Percentiles rank a stretch among this genome's conserved stretches.
Evolutionary conservation across 1,284 basidiomycete species (phyloP).

Genomic region (Cryptococcus jaspeensis): DNA sequence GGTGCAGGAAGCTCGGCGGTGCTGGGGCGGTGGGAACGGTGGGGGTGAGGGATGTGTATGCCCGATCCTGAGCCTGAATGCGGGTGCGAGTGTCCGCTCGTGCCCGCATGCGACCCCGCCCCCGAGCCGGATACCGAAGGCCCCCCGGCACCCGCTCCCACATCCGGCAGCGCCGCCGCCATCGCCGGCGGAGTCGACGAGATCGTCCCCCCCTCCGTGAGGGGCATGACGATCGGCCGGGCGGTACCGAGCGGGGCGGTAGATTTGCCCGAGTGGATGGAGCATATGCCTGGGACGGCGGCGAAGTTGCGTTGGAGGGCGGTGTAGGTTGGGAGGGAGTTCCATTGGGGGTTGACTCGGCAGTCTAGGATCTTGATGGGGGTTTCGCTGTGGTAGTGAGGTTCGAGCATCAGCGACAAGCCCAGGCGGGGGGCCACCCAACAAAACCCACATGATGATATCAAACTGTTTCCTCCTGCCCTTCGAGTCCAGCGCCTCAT

Average conservation of each 20-base stretch:
- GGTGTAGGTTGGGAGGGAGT: conserved; percentile 62
- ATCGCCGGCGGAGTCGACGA: not conserved
- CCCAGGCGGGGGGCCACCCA: too few relatives aligned
- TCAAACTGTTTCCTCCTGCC: conserved; percentile 78
- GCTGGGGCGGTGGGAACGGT: not conserved
- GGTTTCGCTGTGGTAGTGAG: conserved; percentile 46
- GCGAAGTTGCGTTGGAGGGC: conserved; percentile 19
- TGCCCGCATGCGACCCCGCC: too few relatives aligned
- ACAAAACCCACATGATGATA: conserved; percentile 66
- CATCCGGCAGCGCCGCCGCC: not conserved
- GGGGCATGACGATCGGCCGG: not conserved
- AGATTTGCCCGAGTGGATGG: conserved; percentile 30
- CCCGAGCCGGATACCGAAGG: too few relatives aligned
- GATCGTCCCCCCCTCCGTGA: not conserved
- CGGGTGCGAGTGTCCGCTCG: too few relatives aligned
- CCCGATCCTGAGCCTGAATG: not conserved
- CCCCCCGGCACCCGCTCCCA: too few relatives aligned
- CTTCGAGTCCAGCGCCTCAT: conserved; percentile 62
- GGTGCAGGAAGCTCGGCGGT: not conserved
- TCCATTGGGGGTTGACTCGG: conserved; percentile 74
- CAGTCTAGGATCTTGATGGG: conserved; percentile 57
- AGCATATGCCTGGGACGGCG: conserved; percentile 27
- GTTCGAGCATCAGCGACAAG: conserved; percentile 1
- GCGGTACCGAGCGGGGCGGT: not conserved
- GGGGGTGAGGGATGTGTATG: not conserved